These are phyloP conservation scores for Neurospora tetraspora DNA, from an alignment of 495 filamentous ascomycete genomes.

Conservation along the genomic window DNA sequence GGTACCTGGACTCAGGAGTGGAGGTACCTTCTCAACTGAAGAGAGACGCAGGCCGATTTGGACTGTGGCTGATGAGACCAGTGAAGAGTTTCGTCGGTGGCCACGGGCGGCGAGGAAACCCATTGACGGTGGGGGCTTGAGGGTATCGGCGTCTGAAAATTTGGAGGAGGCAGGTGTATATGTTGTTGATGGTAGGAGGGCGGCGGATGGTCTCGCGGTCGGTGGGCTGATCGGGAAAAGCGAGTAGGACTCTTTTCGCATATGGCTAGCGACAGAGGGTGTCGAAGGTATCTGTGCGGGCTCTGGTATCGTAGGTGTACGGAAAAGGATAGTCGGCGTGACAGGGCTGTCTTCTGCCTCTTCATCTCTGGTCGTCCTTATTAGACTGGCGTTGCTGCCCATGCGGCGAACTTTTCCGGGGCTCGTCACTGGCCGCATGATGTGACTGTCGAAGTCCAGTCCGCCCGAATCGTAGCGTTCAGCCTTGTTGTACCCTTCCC, in stretches of 20 bases:
- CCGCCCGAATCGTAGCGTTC: conserved; percentile 11
- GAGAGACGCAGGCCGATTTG: conserved; percentile 40
- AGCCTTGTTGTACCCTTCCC: conserved; percentile 19
- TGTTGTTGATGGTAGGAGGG: conserved; percentile 31
- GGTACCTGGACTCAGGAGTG: conserved; percentile 12
- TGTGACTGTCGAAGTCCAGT: conserved; percentile 22
- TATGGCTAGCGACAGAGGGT: conserved; percentile 12
- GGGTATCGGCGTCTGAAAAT: conserved; percentile 11
- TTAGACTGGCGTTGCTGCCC: conserved; percentile 25
- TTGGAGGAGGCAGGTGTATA: conserved; percentile 24
- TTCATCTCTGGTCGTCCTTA: conserved; percentile 19
- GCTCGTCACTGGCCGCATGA: conserved; percentile 20
- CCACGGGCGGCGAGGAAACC: conserved; percentile 18
- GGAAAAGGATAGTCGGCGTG: conserved; percentile 20
- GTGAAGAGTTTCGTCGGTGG: conserved; percentile 34
- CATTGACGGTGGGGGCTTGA: conserved; percentile 35
- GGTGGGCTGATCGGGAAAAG: conserved; percentile 26
- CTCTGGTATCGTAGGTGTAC: conserved; percentile 19
- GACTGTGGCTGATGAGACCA: conserved; percentile 37
- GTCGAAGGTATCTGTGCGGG: conserved; percentile 18
- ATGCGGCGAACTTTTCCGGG: conserved; percentile 17
- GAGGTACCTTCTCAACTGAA: conserved; percentile 32
- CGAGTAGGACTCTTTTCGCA: conserved; percentile 31
- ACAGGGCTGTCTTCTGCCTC: conserved; percentile 6
- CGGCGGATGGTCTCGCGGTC: conserved; percentile 21